Evolutionary conservation across 2,329 filamentous ascomycete genomes (phyloP), one percentile per base, ranked within the genome.

Genomic region (Aaosphaeria arxii): DNA sequence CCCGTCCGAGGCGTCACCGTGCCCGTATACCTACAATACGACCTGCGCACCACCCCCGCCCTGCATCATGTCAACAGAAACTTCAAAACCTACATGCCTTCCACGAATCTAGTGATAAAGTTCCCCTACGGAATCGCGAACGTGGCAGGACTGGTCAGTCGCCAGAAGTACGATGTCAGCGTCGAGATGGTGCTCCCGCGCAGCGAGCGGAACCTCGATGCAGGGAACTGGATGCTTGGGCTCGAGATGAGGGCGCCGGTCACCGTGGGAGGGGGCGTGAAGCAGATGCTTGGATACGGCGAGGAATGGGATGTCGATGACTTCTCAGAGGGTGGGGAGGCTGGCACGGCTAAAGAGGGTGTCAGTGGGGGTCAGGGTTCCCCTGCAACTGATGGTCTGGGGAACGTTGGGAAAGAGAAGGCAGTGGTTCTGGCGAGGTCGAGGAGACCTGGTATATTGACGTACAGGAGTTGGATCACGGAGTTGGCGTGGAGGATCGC

Each of bases 191-290:
- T 82, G 4, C 77, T 99, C 53, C 94, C 94, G 13, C 84, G 86
- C 38, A 94, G 89, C 2, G 84, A 83, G 0, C 71, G 78, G 1
- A 99, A 99, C 62, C 72, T 88, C 24, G 81, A 80, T 2, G 81
- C 82, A 11, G 94, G 94, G 30, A 97, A 97, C 73, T 97, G 96
- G 77, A 99, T 99, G 94, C 75, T 97, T 13, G 86, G 88, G 42
- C 74, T 96, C 11, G 81, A 84, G 51, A 80, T 96, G 44, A 78
- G 88, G 43, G 70, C 61, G 0, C 61, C 64, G 0, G 43, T 48
- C 2, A 46, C 45, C 2, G 42, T 48, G 0, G 52, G 49, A 2
- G 29, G 43, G 13, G 17, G 43, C 54, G n/a, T 9, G 7, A 62
- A 56, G 43, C 50, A 52, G 5, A 36, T 59, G 40, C 46, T 69